Evolutionary conservation across 2,329 filamentous ascomycete genomes (phyloP).

Genomic region (Arthrobotrys entomopaga): DNA sequence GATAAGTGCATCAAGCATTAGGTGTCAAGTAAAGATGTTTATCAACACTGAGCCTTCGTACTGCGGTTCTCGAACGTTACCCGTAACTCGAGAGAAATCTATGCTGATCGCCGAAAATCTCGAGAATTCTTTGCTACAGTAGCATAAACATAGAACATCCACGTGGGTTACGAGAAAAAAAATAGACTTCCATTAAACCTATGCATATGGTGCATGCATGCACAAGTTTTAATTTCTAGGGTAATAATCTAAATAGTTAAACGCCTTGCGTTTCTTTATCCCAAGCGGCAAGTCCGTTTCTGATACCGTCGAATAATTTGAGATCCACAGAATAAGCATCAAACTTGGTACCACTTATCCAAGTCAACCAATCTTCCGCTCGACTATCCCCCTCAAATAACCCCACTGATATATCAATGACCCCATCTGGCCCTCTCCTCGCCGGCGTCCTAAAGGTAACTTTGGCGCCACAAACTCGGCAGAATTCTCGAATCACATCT

Average conservation of each 20-base stretch:
- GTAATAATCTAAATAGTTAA: no score
- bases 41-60: neutral
- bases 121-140: neutral
- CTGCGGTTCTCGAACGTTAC: no score
- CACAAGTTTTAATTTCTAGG: no score
- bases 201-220: no score
- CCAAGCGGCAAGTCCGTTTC: constrained; percentile 31
- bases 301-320: constrained; percentile 22
- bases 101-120: neutral
- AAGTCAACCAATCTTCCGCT: constrained; percentile 39
- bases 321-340: constrained; percentile 30
- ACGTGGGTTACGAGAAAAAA: no score
- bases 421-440: constrained; percentile 17
- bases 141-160: no score
- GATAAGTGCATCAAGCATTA: no score
- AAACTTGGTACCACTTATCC: constrained; percentile 28
- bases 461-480: constrained; percentile 42
- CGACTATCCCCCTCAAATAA: constrained; percentile 35
- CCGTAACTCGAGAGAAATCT: no score
- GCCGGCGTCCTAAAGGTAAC: constrained; percentile 33
- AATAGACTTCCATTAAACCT: no score
- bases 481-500: constrained; percentile 30
- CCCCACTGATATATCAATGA: constrained; percentile 28
- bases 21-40: neutral
- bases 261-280: constrained; percentile 17